Conservation (phyloP, 176 grass and related monocot species). For the Raddia distichophylla region DNA sequence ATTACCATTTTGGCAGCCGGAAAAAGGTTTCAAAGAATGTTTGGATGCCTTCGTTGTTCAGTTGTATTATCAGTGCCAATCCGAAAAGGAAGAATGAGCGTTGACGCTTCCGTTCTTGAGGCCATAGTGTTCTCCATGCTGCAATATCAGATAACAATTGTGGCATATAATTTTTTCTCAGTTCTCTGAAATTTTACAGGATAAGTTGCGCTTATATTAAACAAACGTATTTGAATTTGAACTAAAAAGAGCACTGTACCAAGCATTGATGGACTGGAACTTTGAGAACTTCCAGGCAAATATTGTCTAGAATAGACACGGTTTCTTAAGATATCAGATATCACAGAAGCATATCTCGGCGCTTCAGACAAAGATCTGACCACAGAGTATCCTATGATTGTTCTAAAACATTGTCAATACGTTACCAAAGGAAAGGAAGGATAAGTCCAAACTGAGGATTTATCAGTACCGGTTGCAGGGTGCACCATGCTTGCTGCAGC, state of each 20-base stretch:
- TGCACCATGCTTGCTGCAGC: constrained; percentile 99
- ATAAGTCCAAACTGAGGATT: neutral
- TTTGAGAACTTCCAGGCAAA: constrained; percentile 53
- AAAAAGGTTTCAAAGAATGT: constrained; percentile 92
- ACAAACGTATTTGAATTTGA: neutral
- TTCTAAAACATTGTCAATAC: constrained; percentile 30
- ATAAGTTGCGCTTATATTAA: constrained; percentile 2
- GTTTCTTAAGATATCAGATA: constrained; percentile 84
- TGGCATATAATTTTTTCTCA: neutral
- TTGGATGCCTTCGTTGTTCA: constrained; percentile 91
- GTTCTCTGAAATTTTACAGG: neutral
- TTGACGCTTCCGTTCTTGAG: constrained; percentile 90
- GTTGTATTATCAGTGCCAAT: constrained; percentile 80
- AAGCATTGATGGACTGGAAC: constrained; percentile 76
- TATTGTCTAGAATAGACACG: constrained; percentile 47
- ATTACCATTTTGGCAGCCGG: constrained; percentile 82
- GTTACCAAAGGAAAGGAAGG: neutral
- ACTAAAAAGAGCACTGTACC: constrained; percentile 52
- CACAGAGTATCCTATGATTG: constrained; percentile 88
- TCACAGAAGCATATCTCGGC: constrained; percentile 84
- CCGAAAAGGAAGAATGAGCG: constrained; percentile 97
- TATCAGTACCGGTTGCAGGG: constrained; percentile 82
- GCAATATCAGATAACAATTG: constrained; percentile 39
- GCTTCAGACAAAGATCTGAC: constrained; percentile 98
- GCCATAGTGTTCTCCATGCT: constrained; percentile 96